phyloP scores from a whole-genome alignment of 345 rosid species.

The Populus pruinosa region DNA sequence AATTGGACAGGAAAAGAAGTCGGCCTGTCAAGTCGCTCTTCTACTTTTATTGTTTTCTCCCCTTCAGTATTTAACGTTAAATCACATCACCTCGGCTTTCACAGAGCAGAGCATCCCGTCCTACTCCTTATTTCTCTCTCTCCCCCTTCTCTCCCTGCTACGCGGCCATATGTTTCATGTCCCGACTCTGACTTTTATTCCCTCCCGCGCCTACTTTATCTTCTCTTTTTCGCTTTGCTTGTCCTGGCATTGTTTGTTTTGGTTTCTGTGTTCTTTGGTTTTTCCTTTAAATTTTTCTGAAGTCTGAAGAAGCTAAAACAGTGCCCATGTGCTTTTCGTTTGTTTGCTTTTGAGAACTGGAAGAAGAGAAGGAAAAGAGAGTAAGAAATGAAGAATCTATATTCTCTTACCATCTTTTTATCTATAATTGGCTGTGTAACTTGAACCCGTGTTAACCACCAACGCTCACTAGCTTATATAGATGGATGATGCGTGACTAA shows the following conservation, averaged over 20 bases:
- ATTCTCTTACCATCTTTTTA: background rate
- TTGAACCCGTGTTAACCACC: background rate
- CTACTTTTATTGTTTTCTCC: slow-evolving; percentile 23
- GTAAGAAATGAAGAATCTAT: background rate
- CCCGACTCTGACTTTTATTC: background rate
- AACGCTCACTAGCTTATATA: background rate
- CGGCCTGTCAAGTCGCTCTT: slow-evolving; percentile 60
- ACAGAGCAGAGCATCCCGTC: background rate
- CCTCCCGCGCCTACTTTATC: background rate
- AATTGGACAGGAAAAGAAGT: slow-evolving; percentile 25
- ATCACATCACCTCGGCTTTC: slow-evolving; percentile 50
- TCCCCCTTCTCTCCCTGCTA: background rate
- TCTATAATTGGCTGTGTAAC: slow-evolving; percentile 1
- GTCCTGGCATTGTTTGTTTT: slow-evolving; percentile 2
- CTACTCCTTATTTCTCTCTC: background rate
- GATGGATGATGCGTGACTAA: background rate
- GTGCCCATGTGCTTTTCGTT: slow-evolving; percentile 34
- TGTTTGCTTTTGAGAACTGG: slow-evolving; percentile 22
- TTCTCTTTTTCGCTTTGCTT: background rate
- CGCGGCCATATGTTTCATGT: background rate
- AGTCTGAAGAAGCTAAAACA: slow-evolving; percentile 19
- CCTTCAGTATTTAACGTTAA: slow-evolving; percentile 45
- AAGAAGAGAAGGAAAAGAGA: slow-evolving; percentile 3
- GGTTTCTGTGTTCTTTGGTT: background rate
- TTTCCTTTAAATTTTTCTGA: background rate